Conservation (phyloP, 2,329 filamentous ascomycete species). For the Ascochyta clinopodiicola region DNA sequence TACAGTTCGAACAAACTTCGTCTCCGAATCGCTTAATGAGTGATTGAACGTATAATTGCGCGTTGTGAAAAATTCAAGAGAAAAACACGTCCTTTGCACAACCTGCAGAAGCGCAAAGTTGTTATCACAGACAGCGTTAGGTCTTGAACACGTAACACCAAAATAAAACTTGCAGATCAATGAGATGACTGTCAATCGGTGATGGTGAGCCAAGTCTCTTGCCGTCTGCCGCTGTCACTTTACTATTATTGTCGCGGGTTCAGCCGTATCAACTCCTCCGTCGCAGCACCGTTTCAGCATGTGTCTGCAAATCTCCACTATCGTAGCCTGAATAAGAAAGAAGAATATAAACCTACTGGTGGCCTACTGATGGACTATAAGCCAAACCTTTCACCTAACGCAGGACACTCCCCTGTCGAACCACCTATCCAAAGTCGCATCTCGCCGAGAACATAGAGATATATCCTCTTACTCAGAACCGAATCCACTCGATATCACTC, state of each 20-base stretch:
- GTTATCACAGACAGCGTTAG: background rate
- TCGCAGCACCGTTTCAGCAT: slow-evolving; percentile 45
- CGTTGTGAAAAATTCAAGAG: too few relatives aligned
- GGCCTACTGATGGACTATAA: background rate
- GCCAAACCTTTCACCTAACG: background rate
- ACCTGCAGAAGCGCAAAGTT: background rate
- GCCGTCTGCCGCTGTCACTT: slow-evolving; percentile 15
- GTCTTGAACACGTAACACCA: background rate
- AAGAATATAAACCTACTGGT: slow-evolving; percentile 7
- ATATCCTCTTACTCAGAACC: background rate
- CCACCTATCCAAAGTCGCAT: background rate
- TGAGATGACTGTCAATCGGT: background rate
- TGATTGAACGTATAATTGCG: too few relatives aligned
- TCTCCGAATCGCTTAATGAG: too few relatives aligned
- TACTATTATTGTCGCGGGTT: slow-evolving; percentile 13
- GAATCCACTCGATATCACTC: background rate
- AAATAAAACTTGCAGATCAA: background rate
- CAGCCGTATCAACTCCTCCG: slow-evolving; percentile 22
- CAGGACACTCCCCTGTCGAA: background rate
- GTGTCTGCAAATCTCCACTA: slow-evolving; percentile 24
- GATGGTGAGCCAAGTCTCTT: background rate
- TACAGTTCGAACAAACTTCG: too few relatives aligned
- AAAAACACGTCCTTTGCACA: background rate
- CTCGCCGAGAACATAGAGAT: background rate
- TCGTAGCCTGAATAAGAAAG: slow-evolving; percentile 23